phyloP scores from a whole-genome alignment of 306 rosid genomes.

The Casuarina cunninghamiana region DNA sequence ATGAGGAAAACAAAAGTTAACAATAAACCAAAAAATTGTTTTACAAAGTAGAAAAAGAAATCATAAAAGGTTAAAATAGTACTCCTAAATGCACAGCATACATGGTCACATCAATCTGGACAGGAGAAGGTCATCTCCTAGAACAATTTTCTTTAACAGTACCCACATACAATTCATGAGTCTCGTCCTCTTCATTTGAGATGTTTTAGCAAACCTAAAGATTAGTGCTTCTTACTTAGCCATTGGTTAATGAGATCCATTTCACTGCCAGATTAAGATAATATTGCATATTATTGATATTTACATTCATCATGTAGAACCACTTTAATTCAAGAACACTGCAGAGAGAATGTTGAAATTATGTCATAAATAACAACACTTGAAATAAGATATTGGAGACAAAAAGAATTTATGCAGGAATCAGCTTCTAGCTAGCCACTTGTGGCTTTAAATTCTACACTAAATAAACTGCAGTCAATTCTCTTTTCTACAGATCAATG shows the following conservation, averaged over 20 bases:
- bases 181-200: too few species aligned
- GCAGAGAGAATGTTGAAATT: not conserved
- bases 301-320: too few species aligned
- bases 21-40: not conserved
- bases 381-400: not conserved
- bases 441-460: not conserved
- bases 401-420: not conserved
- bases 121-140: too few species aligned
- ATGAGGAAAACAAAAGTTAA: slow-evolving; percentile 22
- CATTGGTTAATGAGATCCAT: not conserved
- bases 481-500: not conserved
- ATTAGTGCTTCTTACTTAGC: not conserved
- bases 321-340: not conserved
- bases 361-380: not conserved
- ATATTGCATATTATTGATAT: not conserved
- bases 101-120: not conserved
- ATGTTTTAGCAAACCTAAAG: too few species aligned
- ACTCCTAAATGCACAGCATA: not conserved
- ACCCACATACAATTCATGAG: too few species aligned
- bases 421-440: not conserved
- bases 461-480: not conserved
- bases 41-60: not conserved
- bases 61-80: not conserved
- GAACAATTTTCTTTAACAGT: too few species aligned
- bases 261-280: not conserved